Base-by-base conservation (phyloP, 805 yeast genomes). In the Ogataea ramenticola region DNA sequence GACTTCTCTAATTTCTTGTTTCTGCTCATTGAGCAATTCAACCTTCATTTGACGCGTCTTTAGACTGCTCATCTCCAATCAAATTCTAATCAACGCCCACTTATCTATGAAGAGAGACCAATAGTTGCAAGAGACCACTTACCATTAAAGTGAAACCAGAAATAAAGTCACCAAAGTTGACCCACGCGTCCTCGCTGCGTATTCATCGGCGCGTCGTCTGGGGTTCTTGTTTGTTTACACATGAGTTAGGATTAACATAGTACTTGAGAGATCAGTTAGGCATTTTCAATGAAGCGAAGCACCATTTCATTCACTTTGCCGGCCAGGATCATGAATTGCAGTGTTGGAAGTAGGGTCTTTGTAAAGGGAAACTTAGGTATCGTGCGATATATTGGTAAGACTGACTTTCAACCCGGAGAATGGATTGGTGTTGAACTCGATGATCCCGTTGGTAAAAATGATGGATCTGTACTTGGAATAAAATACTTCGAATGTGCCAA, bases 1-100 rank as follows among this genome's bases (percentile, higher is more conserved):
- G 2, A 97, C 97, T 58, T 90, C 97, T 48, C 88, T 72, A 51
- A 90, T 87, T 59, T 91, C 96, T 56, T 86, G 93, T 52, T 83
- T 84, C 60, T 89, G 96, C 55, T 89, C 96, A 44, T 86, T 87
- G 47, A 86, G 67, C 36, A 89, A 70, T 54, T 87, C 95, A 37
- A 69, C 70, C 53, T 76, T 79, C 57, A 77, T 63, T 53, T 68
- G 79, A 46, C 65, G 52, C 26, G 12, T 14, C 29, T 24, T 27
- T 27, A 3, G 21, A 31, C 39, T 24, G 20, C 17, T 36, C 20
- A 22, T 32, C 15, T 3, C 17, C 26, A 24, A 31, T 27, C 20
- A 4, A 20, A n/a, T 24, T 24, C 27, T 24, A 24, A 7, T 7
- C 10, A 24, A 7, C 10, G 6, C 10, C 27, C 27, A 7, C 6